Conservation (phyloP, 2,329 filamentous ascomycete species). For the Eurotiales sp. region DNA sequence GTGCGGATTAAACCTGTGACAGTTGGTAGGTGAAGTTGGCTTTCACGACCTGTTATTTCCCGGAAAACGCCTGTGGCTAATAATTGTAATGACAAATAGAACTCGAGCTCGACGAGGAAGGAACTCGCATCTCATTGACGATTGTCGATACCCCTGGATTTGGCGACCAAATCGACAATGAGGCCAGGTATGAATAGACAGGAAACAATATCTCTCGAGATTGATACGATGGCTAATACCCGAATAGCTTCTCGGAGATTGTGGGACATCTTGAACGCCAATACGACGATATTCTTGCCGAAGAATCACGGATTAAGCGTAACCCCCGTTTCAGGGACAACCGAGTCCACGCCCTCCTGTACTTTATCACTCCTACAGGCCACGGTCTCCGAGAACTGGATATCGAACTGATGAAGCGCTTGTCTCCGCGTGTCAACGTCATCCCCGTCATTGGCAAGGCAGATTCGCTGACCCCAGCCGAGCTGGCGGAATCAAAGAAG, state of each 20-base stretch:
- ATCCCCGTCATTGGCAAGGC: constrained; percentile 98
- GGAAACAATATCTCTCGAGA: background rate
- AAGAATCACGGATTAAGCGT: constrained; percentile 99
- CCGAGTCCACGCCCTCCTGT: constrained; percentile 94
- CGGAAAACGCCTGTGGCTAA: constrained; percentile 10
- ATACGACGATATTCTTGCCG: constrained; percentile 98
- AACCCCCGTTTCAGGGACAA: constrained; percentile 99
- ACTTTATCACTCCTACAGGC: constrained; percentile 98
- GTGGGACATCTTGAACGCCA: constrained; percentile 97
- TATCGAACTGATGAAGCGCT: constrained; percentile 99
- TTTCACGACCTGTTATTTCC: background rate
- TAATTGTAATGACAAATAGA: constrained; percentile 52
- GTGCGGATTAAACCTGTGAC: constrained; percentile 99
- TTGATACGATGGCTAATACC: constrained; percentile 13
- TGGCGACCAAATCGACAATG: constrained; percentile 98
- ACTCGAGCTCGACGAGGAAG: constrained; percentile 95
- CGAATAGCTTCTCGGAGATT: constrained; percentile 84
- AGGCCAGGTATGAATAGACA: constrained; percentile 69
- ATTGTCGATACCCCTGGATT: constrained; percentile 99
- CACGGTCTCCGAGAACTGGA: constrained; percentile 97
- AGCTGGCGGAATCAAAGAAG: constrained; percentile 99
- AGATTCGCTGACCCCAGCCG: constrained; percentile 91
- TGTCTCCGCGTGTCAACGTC: constrained; percentile 96
- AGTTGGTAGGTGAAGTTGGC: constrained; percentile 65
- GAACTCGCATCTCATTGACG: constrained; percentile 94